Conservation (phyloP, 2,329 filamentous ascomycete genomes). For the Celoporthe dispersa region DNA sequence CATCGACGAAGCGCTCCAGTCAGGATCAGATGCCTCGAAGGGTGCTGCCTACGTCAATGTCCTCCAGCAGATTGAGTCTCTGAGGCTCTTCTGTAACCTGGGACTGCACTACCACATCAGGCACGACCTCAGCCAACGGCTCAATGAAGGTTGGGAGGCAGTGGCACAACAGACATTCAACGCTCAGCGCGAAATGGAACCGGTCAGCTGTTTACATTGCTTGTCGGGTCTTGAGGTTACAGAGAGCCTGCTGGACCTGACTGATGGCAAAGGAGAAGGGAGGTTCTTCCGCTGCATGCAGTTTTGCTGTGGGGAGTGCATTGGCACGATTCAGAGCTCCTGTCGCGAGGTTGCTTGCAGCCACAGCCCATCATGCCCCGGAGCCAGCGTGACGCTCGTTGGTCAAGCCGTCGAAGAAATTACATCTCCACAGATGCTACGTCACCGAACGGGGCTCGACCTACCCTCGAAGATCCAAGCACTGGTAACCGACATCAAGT, state of each 20-base stretch:
- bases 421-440: not conserved
- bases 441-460: not conserved
- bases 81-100: slow-evolving; percentile 52
- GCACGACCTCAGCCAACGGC: slow-evolving; percentile 30
- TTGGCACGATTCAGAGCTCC: not conserved
- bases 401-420: slow-evolving; percentile 34
- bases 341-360: slow-evolving; percentile 30
- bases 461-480: slow-evolving; percentile 42
- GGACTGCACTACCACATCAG: slow-evolving; percentile 45
- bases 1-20: slow-evolving; percentile 42
- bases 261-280: not conserved
- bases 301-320: slow-evolving; percentile 41
- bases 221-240: slow-evolving; percentile 33
- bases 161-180: slow-evolving; percentile 43
- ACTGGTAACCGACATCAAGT: slow-evolving; percentile 40
- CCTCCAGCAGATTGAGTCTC: slow-evolving; percentile 48
- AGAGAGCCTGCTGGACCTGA: slow-evolving; percentile 33
- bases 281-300: slow-evolving; percentile 41
- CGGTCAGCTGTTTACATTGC: slow-evolving; percentile 38
- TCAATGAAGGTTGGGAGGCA: slow-evolving; percentile 30
- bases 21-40: slow-evolving; percentile 24
- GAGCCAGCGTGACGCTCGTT: slow-evolving; percentile 35
- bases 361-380: slow-evolving; percentile 34
- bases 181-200: slow-evolving; percentile 36
- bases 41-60: slow-evolving; percentile 44